A percentile compares a stretch with the other conserved stretches of the same genome.
phyloP scores from a whole-genome alignment of 1,284 basidiomycete genomes.

The Rhodotorula sp. region DNA sequence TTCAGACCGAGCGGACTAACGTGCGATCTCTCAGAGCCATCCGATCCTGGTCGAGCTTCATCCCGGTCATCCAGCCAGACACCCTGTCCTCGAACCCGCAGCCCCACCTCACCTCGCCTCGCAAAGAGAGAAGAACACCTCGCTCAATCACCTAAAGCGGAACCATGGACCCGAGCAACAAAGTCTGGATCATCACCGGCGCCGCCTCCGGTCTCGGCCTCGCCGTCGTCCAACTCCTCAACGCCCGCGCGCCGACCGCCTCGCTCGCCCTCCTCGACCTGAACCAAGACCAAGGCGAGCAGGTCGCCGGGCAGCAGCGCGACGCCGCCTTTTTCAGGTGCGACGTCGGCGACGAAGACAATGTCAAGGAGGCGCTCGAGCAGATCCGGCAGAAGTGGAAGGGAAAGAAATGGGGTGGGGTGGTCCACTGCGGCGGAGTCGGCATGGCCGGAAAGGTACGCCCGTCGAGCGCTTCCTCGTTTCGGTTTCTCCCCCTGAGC shows the following conservation, averaged over 20 bases:
- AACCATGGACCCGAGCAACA: slow-evolving; percentile 46
- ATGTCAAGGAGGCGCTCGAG: slow-evolving; percentile 42
- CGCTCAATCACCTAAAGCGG: too few relatives aligned
- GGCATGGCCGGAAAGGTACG: slow-evolving; percentile 49
- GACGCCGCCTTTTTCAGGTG: slow-evolving; percentile 21
- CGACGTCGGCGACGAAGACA: slow-evolving; percentile 46
- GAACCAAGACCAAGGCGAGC: not conserved
- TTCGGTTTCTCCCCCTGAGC: not conserved
- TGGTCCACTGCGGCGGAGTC: slow-evolving; percentile 49
- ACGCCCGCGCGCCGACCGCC: slow-evolving; percentile 39
- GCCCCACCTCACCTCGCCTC: too few relatives aligned
- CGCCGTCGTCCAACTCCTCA: slow-evolving; percentile 42
- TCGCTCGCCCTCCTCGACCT: slow-evolving; percentile 30
- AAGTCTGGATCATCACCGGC: slow-evolving; percentile 40
- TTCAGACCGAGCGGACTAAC: too few relatives aligned
- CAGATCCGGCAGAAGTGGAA: slow-evolving; percentile 42
- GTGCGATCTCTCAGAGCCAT: too few relatives aligned
- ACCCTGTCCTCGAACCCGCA: not conserved
- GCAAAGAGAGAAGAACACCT: not conserved
- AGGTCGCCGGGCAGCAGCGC: not conserved
- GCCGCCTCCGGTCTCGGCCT: slow-evolving; percentile 47
- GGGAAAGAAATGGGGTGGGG: slow-evolving; percentile 44
- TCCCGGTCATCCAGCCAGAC: too few relatives aligned
- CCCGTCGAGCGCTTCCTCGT: too few relatives aligned
- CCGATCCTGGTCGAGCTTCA: too few relatives aligned